Evolutionary conservation across 1,139 yeast species (phyloP).

Genomic region (Pichia sp.): DNA sequence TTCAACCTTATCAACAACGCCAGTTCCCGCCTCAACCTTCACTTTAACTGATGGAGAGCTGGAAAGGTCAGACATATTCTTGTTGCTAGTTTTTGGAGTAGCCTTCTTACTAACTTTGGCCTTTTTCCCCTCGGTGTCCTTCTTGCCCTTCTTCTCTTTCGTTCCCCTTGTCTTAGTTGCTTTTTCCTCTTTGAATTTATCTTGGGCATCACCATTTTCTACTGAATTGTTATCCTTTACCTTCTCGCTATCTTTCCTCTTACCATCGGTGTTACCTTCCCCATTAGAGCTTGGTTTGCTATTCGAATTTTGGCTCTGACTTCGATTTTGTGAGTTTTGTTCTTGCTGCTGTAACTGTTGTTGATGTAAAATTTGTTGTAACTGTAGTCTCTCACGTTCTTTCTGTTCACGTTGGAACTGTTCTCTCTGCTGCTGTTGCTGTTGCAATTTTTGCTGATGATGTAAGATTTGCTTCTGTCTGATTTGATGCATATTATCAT

Average conservation of each 20-base stretch:
- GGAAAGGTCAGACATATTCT: constrained; percentile 6
- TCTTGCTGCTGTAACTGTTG: constrained; percentile 3
- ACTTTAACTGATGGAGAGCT: constrained; percentile 9
- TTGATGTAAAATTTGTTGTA: constrained; percentile 7
- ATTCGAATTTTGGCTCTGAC: constrained; percentile 1
- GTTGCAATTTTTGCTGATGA: constrained; percentile 51
- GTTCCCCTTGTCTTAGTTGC: constrained; percentile 4
- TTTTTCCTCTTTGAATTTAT: not conserved
- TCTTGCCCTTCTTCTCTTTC: constrained; percentile 13
- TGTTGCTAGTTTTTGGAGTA: constrained; percentile 10
- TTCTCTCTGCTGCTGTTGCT: constrained; percentile 42
- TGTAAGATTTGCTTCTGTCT: constrained; percentile 40
- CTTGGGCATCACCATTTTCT: not conserved
- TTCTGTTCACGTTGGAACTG: constrained; percentile 32
- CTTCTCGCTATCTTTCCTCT: not conserved
- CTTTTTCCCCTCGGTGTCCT: constrained; percentile 12
- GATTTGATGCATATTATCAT: constrained; percentile 56
- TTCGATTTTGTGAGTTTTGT: not conserved
- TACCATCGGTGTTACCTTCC: constrained; percentile 1
- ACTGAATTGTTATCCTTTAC: not conserved
- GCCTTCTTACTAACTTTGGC: constrained; percentile 5
- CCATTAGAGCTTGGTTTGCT: not conserved
- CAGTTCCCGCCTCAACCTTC: constrained; percentile 9
- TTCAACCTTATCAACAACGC: constrained; percentile 8
- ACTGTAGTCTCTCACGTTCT: constrained; percentile 12